Evolutionary conservation across 768 basidiomycete genomes (phyloP), one percentile per base, ranked within the genome.

Genomic region (Suillus hirtellus): DNA sequence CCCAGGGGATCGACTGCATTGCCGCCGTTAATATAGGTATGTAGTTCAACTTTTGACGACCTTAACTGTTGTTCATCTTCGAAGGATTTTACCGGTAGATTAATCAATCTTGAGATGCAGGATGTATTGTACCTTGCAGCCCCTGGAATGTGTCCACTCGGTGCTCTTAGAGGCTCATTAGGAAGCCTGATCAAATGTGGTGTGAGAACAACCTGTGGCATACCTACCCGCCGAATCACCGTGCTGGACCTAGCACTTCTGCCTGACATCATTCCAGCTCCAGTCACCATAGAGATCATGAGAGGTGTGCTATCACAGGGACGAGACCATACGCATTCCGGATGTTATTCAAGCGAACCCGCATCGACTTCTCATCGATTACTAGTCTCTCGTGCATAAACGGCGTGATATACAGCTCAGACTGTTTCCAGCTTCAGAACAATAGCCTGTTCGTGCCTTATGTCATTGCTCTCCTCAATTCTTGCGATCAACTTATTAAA

Each of bases 21-120:
- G 47, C 89, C 90, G 3, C 80, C 80, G 42, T 78, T 81, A 81
- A 87, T 70, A 81, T 92, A 59, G 71, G 90, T 50, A 50, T 27
- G 24, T 90, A 59, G 27, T 82, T 52, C 40, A 12, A 24, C 53
- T 43, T 31, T 61, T 42, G 27, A 15, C 35, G 10, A 1, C 4
- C 27, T 47, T 40, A 21, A 11, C 46, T 37, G 21, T 47, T 21
- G 9, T 53, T 66, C 56, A 53, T 54, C 2, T 17, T 24, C 62
- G 19, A 43, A 84, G 83, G 1, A 78, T 88, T 63, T 79, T 84
- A 0, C 74, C 91, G 27, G 50, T 27, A 34, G 15, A 34, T 34
- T 10, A 14, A 49, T 49, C 5, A 27, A 6, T 49, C 27, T 31
- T 10, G 27, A 52, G 9, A 5, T 31, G 27, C 27, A 52, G 17